These are phyloP conservation scores for Plasmodium vinckei DNA, from an alignment of 169 alveolate species.

Conservation along the genomic window DNA sequence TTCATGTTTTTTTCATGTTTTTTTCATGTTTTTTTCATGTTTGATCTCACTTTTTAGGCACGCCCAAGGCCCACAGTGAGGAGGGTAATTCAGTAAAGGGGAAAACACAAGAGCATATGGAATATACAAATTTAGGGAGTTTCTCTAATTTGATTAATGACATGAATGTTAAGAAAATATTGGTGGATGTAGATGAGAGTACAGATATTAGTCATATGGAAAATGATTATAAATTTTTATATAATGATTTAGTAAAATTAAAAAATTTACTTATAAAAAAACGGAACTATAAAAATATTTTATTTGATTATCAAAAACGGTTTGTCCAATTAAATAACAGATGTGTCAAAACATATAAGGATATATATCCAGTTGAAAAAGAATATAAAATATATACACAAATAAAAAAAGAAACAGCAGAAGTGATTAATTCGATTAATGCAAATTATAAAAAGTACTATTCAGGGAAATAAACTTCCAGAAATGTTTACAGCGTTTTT, in stretches of 20 bases:
- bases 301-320: conserved; percentile 60
- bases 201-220: conserved; percentile 69
- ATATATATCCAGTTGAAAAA: conserved; percentile 75
- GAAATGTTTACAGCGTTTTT: not conserved
- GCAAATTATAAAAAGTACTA: conserved; percentile 57
- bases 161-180: conserved; percentile 32
- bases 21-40: conserved; percentile 3
- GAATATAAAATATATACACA: conserved; percentile 71
- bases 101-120: not conserved
- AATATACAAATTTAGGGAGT: conserved; percentile 44
- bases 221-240: conserved; percentile 52
- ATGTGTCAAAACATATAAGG: conserved; percentile 73
- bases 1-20: not conserved
- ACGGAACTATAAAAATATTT: conserved; percentile 57
- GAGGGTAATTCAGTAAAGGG: conserved; percentile 11
- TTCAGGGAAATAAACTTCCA: not conserved
- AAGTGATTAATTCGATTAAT: conserved; percentile 43
- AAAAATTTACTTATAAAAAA: conserved; percentile 62
- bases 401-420: conserved; percentile 67
- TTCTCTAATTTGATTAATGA: conserved; percentile 61
- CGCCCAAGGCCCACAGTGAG: not conserved
- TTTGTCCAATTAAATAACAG: conserved; percentile 68
- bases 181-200: conserved; percentile 48
- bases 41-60: conserved; percentile 1
- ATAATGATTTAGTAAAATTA: conserved; percentile 62